These are phyloP conservation scores for Arctostaphylos glauca DNA, from an alignment of 148 eudicot genomes.

Conservation along the genomic window DNA sequence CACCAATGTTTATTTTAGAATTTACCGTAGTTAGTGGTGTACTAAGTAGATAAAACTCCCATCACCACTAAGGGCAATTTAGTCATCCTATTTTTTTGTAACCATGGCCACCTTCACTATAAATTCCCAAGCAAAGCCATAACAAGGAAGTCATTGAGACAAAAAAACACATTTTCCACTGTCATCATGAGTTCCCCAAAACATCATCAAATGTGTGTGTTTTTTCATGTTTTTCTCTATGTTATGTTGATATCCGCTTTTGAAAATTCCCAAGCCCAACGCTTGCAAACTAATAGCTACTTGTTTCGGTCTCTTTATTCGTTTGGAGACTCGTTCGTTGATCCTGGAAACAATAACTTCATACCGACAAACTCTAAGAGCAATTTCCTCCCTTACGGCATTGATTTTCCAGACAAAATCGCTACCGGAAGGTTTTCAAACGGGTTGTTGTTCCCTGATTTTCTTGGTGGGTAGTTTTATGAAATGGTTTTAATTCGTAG, in stretches of 20 bases:
- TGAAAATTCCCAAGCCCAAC: not conserved
- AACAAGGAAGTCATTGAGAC: not conserved
- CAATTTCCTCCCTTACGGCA: not conserved
- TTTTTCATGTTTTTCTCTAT: not conserved
- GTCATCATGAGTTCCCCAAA: not conserved
- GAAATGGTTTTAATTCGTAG: not conserved
- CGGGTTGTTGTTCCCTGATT: slow-evolving; percentile 13
- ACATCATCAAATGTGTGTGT: not conserved
- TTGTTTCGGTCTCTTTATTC: not conserved
- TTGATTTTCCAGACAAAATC: not conserved
- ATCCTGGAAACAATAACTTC: slow-evolving; percentile 13
- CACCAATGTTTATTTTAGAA: not conserved
- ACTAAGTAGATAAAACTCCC: no score
- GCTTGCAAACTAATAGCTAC: no score
- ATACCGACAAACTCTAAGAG: not conserved
- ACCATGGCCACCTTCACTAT: not conserved
- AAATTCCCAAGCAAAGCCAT: not conserved
- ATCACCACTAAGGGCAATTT: not conserved
- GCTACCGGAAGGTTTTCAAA: slow-evolving; percentile 17
- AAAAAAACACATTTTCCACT: not conserved
- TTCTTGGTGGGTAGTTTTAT: slow-evolving; percentile 9
- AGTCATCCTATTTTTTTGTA: not conserved
- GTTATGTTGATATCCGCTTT: no score
- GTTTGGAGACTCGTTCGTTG: slow-evolving; percentile 10
- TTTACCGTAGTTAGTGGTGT: not conserved